Base-by-base conservation (phyloP, 1,139 yeast genomes). In the Taphrina communis region DNA sequence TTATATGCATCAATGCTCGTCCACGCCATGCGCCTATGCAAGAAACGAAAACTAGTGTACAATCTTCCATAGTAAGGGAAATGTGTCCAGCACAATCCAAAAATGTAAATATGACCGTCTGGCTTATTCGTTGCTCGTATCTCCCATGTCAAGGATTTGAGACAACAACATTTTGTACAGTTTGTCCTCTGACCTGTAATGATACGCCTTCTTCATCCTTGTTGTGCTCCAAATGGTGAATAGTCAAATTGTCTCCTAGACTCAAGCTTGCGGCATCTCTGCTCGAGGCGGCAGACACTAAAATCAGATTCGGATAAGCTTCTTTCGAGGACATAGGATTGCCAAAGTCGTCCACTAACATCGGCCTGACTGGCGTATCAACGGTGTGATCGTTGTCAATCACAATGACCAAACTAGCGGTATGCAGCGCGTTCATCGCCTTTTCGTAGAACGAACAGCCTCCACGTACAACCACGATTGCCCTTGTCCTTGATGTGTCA, bases 391-490 rank as follows among this genome's bases (percentile, higher is more conserved):
- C 51, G 7, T 25, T 21, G 25, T 62, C 66, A 6, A 62, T 35
- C 17, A 62, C 66, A 14, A 62, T 31, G 7, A 62, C 31, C 25
- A 62, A n/a, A 6, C 53, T 31, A 14, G 66, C 66, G 9, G 11
- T n/a, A 35, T 56, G 38, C 21, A 17, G 14, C 41, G 59, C 25
- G 39, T 41, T 55, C 35, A 25, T 9, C 1, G 42, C 6, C 36
- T 52, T 62, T n/a, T 52, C 35, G 21, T 21, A 35, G 31, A 52
- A 51, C 4, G 66, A 42, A n/a, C 58, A 51, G 8, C 52, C 42
- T 17, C 59, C 66, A n/a, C 59, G 66, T 21, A 19, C 2, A 46
- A 62, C 53, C 7, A 62, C 42, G 42, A 62, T 5, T 11, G 60
- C 66, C 39, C 48, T 52, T 25, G 21, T 9, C 17, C 38, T 38